phyloP scores from a whole-genome alignment of 108 stramenopile genomes.

The Discostella pseudostelligera region DNA sequence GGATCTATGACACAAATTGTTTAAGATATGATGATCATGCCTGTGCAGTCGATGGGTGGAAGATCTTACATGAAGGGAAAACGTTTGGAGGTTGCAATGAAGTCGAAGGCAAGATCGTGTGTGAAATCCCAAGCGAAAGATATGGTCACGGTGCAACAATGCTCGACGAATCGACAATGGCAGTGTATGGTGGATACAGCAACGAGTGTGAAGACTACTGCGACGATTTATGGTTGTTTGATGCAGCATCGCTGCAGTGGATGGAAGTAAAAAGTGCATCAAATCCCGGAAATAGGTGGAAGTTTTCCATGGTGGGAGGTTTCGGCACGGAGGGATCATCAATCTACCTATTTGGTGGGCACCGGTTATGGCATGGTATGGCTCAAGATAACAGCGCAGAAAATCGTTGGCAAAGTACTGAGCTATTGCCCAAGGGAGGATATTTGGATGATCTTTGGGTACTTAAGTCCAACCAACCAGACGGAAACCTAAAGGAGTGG shows the following conservation, averaged over 20 bases:
- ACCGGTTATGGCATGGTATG: constrained; percentile 87
- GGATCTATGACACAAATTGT: constrained; percentile 77
- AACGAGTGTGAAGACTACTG: constrained; percentile 85
- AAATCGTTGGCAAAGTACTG: constrained; percentile 59
- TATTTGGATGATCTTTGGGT: constrained; percentile 83
- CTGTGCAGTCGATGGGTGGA: constrained; percentile 66
- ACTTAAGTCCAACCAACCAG: constrained; percentile 24
- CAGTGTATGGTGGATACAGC: constrained; percentile 78
- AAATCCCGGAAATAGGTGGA: constrained; percentile 66
- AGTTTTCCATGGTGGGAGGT: constrained; percentile 47
- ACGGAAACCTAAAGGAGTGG: constrained; percentile 47
- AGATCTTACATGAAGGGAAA: constrained; percentile 60
- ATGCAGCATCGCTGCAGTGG: constrained; percentile 57
- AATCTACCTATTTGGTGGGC: constrained; percentile 79
- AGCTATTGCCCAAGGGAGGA: constrained; percentile 63
- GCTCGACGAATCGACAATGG: constrained; percentile 68
- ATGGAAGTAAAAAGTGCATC: constrained; percentile 36
- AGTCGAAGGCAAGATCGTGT: constrained; percentile 51
- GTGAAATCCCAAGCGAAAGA: constrained; percentile 68
- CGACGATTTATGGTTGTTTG: constrained; percentile 83
- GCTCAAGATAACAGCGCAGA: constrained; percentile 62
- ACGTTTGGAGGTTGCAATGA: constrained; percentile 65
- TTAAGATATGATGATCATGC: constrained; percentile 51
- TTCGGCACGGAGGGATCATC: constrained; percentile 5
- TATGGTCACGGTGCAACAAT: constrained; percentile 76